Evolutionary conservation across 352 stramenopile species (phyloP), one percentile per base, ranked within the genome.

Genomic region (Pythium brassicae): DNA sequence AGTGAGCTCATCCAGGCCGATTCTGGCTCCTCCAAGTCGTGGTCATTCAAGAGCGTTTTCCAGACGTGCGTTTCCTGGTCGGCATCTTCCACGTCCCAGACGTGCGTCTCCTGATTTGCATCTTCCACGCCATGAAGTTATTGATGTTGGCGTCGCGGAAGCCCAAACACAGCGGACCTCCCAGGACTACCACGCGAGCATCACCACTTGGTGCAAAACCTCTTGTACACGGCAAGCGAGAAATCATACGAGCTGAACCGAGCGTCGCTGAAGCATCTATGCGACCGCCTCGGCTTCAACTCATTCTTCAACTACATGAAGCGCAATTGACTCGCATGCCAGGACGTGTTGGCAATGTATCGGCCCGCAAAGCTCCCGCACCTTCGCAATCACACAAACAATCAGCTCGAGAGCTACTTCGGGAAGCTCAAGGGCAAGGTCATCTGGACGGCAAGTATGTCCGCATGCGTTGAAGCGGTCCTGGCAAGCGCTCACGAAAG

Each of bases 121-220:
- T 48, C 9, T 74, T 74, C 43, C 66, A 74, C 22, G 59, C 64
- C 5, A 52, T 68, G 19, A 71, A 73, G 40, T 68, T 54, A 6
- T 50, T 68, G 0, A 59, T 53, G 1, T 2, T 43, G 17, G 58
- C 48, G 23, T 22, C 14, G 0, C 10, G 53, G 1, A 66, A 66
- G 40, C 50, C 51, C 0, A 49, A 62, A 15, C 65, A 55, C 20
- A 62, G 66, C 1, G 50, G 12, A 32, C 68, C 19, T 63, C 62
- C 12, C 5, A 5, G 0, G 35, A 62, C 8, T 50, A 64, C 20
- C 42, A 20, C 0, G 19, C 40, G 0, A 7, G 19, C 1, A 15
- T 70, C 7, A 67, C 12, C 17, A 45, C 1, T 25, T 63, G 0
- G 26, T 66, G 0, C 23, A 50, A 10, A 44, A 50, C 9, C 53